phyloP scores from a whole-genome alignment of 2,329 filamentous ascomycete genomes.

The Paracoccidioides lutzii region DNA sequence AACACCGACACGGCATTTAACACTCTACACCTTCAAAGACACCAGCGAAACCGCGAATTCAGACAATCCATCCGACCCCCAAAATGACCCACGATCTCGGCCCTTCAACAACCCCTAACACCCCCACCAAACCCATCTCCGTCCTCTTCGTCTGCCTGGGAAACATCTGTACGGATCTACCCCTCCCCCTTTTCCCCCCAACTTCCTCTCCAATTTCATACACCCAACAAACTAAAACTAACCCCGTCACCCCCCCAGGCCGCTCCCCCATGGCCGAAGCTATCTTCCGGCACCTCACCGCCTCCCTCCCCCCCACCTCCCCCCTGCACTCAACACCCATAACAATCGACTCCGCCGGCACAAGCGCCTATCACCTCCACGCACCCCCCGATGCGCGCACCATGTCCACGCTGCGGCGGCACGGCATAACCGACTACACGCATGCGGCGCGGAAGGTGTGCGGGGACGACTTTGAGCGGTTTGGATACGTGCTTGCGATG shows the following conservation, averaged over 20 bases:
- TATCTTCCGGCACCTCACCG: constrained; percentile 63
- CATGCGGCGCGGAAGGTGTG: constrained; percentile 65
- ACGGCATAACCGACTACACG: constrained; percentile 64
- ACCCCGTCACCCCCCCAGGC: constrained; percentile 25
- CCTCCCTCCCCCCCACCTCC: constrained; percentile 42
- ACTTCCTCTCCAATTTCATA: not conserved
- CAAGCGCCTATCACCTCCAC: constrained; percentile 72
- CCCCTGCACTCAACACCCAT: constrained; percentile 48
- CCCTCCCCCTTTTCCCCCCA: constrained; percentile 6
- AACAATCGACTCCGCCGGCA: constrained; percentile 77
- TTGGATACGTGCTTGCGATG: constrained; percentile 95
- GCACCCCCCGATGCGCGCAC: constrained; percentile 70
- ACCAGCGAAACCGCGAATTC: not conserved
- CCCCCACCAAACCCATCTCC: constrained; percentile 36
- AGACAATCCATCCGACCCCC: not conserved
- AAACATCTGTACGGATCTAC: constrained; percentile 78
- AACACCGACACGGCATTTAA: too few relatives aligned
- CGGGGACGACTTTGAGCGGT: constrained; percentile 62
- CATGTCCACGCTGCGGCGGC: constrained; percentile 58
- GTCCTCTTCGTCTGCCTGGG: constrained; percentile 93
- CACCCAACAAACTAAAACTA: not conserved
- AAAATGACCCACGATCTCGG: not conserved
- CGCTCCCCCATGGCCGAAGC: constrained; percentile 92
- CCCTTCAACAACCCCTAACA: not conserved
- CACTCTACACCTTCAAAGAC: not conserved